These are phyloP conservation scores for Populus simonii DNA, from an alignment of 345 rosid species.

Conservation along the genomic window DNA sequence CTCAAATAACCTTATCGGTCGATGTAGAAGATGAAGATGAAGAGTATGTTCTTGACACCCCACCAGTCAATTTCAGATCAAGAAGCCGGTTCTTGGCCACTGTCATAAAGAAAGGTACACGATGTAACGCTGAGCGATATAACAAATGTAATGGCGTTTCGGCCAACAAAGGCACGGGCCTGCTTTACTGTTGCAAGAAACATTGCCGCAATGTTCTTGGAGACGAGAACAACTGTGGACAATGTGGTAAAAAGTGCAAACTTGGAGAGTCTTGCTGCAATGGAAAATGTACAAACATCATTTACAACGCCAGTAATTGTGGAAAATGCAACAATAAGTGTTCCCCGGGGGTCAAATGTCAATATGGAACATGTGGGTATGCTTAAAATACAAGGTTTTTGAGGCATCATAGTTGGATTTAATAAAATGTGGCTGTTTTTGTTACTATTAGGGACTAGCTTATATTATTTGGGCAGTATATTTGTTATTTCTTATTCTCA, in stretches of 20 bases:
- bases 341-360: constrained; percentile 41
- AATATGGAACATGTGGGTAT: constrained; percentile 61
- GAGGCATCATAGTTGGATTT: not conserved
- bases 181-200: constrained; percentile 66
- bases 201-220: constrained; percentile 58
- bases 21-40: constrained; percentile 24
- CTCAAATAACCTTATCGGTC: constrained; percentile 6
- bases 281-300: constrained; percentile 40
- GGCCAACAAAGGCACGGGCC: constrained; percentile 57
- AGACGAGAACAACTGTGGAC: constrained; percentile 60
- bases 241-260: constrained; percentile 49
- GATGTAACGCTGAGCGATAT: constrained; percentile 22
- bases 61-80: constrained; percentile 5
- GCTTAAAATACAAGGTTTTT: constrained; percentile 29
- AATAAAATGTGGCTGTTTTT: not conserved
- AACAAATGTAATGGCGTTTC: constrained; percentile 55
- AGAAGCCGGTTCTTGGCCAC: constrained; percentile 36
- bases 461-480: not conserved
- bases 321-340: constrained; percentile 58
- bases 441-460: not conserved
- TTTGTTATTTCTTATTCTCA: not conserved
- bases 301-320: constrained; percentile 38
- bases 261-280: constrained; percentile 58
- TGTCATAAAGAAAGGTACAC: constrained; percentile 44
- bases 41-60: constrained; percentile 40